Base-by-base conservation (phyloP, 169 alveolate genomes). In the Plasmodium yoelii region DNA sequence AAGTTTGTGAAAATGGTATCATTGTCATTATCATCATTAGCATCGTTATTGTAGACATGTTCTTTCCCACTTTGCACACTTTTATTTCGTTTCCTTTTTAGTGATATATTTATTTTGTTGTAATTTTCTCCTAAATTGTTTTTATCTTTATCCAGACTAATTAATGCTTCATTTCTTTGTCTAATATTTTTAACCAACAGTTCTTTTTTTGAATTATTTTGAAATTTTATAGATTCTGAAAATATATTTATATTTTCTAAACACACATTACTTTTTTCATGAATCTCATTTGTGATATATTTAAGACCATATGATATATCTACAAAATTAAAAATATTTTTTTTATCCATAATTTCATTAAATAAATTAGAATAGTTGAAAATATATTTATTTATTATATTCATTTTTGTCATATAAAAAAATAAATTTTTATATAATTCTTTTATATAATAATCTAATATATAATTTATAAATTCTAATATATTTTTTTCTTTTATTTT, bases 371-470 rank as follows among this genome's bases (percentile, higher is more conserved):
- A 80, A 60, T 80, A 80, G 59, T 67, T 44, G n/a, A 24, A 18
- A n/a, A 80, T n/a, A 28, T 65, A 80, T 39, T 65, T 80, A 15
- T 80, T 80, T 13, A 80, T 44, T 46, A 64, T 34, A 34, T 80
- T 80, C 82, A 80, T 55, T 59, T 34, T 65, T 1, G 90, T 80
- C 22, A 80, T 44, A 26, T 65, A 67, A 15, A 65, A 80, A 26
- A 80, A 80, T 22, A 80, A 24, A 19, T 51, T 70, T 46, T 64
- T 80, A 49, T 80, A 67, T 19, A 80, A 24, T 59, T 80, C 90
- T 46, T 80, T 80, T 34, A 80, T 55, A 42, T 80, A 80, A 34
- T 64, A 64, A 55, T 80, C 55, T 12, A 80, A 9, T 9, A 80
- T 22, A 60, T 64, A 80, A 26, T 65, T 80, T 5, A 24, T 1